These are phyloP conservation scores for Plasmopara viticola DNA, from an alignment of 352 stramenopile genomes.

Conservation along the genomic window DNA sequence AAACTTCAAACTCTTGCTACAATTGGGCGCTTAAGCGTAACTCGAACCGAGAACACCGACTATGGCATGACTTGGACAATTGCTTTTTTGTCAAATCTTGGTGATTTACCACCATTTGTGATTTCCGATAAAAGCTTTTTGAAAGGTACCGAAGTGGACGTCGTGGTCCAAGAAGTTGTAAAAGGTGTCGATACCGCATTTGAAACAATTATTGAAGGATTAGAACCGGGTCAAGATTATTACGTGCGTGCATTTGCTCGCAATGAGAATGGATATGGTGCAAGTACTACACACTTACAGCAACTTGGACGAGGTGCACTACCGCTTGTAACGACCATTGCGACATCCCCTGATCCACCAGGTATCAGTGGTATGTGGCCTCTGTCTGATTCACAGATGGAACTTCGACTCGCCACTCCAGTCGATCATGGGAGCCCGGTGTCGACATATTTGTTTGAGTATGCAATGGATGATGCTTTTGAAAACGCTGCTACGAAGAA, in stretches of 20 bases:
- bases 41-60: slow-evolving; percentile 27
- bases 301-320: slow-evolving; percentile 45
- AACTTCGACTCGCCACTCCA: no score
- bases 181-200: slow-evolving; percentile 59
- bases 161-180: slow-evolving; percentile 43
- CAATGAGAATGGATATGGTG: slow-evolving; percentile 64
- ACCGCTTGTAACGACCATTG: slow-evolving; percentile 35
- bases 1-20: slow-evolving; percentile 67
- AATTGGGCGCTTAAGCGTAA: slow-evolving; percentile 59
- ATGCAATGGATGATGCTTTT: no score
- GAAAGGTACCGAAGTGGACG: slow-evolving; percentile 33
- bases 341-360: slow-evolving; percentile 29
- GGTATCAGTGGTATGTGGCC: slow-evolving; percentile 39
- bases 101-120: slow-evolving; percentile 48
- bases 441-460: no score
- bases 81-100: slow-evolving; percentile 64
- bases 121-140: slow-evolving; percentile 29
- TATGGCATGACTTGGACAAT: slow-evolving; percentile 63
- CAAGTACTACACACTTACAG: slow-evolving; percentile 54
- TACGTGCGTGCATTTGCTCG: slow-evolving; percentile 57
- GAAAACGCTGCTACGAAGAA: no score
- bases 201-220: slow-evolving; percentile 51
- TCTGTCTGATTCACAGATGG: slow-evolving; percentile 55
- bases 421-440: no score
- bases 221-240: slow-evolving; percentile 41